Base-by-base conservation (phyloP, 1,139 yeast genomes). In the Diutina ranongensis region DNA sequence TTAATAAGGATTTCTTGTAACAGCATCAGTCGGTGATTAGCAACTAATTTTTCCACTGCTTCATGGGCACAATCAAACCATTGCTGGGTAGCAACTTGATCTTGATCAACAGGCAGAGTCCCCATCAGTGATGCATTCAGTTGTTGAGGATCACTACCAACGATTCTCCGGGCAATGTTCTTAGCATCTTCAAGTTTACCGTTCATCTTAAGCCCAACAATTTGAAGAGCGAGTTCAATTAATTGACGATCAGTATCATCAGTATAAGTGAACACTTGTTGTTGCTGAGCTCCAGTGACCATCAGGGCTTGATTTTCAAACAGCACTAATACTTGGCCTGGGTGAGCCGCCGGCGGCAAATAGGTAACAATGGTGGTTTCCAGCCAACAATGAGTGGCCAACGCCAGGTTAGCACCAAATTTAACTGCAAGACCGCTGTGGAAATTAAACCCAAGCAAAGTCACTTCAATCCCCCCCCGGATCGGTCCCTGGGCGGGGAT, bases 341-440 rank as follows among this genome's bases (percentile, higher is more conserved):
- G 82, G 47, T 73, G 77, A 3, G 82, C 64, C 0, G 97, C 86
- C 2, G 97, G 97, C 3, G 98, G 98, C 45, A 89, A 67, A 55
- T 85, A 89, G 0, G 97, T 87, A 2, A 92, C 95, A 49, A 92
- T 83, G 0, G 98, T 92, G 3, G 94, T 77, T 42, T 85, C 94
- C 44, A 94, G 86, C 97, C 97, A 92, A 61, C 95, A 88, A 58
- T 88, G 96, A 1, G 97, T 87, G 1, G 95, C 85, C 45, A 86
- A 67, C 0, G 97, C 94, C 51, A 74, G 71, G 57, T 80, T 81
- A 5, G 84, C 78, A 44, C 98, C 98, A 64, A 92, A 92, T 60
- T 83, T 82, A 19, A 89, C 95, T 34, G 72, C 68, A 51, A 88
- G 69, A 1, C 94, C 95, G 13, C 85, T 84, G 48, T 80, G 78